Evolutionary conservation across 2,329 filamentous ascomycete species (phyloP).

Genomic region (Fusarium nurragi): DNA sequence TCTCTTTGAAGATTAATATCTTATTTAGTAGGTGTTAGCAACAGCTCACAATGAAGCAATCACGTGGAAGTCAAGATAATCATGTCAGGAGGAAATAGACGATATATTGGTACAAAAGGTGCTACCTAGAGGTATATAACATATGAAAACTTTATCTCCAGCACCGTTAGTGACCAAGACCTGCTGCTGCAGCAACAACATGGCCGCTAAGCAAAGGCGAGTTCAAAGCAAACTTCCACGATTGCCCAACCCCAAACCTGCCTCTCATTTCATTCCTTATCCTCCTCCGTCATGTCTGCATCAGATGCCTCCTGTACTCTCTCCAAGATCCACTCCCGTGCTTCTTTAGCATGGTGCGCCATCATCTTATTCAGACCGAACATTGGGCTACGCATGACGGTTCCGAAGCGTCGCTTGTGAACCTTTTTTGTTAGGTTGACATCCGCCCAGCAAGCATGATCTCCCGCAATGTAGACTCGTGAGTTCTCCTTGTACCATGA

Average conservation of each 20-base stretch:
- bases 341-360: slow-evolving; percentile 62
- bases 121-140: slow-evolving; percentile 8
- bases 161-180: not conserved
- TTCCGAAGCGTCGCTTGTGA: slow-evolving; percentile 68
- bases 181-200: not conserved
- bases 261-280: slow-evolving; percentile 47
- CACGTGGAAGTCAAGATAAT: not conserved
- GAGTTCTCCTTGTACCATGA: slow-evolving; percentile 88
- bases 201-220: not conserved
- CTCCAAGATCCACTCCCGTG: slow-evolving; percentile 61
- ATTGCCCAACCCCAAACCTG: not conserved
- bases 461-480: slow-evolving; percentile 77
- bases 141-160: not conserved
- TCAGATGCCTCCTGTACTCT: slow-evolving; percentile 48
- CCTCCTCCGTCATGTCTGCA: slow-evolving; percentile 62
- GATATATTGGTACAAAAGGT: not conserved
- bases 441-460: slow-evolving; percentile 80
- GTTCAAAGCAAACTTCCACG: not conserved
- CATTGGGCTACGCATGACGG: slow-evolving; percentile 62
- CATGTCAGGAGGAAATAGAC: not conserved
- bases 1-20: too few relatives aligned
- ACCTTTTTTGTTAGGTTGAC: slow-evolving; percentile 68
- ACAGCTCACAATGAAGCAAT: too few relatives aligned
- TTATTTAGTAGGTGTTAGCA: not conserved
- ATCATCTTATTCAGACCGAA: slow-evolving; percentile 66